phyloP scores from a whole-genome alignment of 495 filamentous ascomycete species.

The Lophium mytilinum region DNA sequence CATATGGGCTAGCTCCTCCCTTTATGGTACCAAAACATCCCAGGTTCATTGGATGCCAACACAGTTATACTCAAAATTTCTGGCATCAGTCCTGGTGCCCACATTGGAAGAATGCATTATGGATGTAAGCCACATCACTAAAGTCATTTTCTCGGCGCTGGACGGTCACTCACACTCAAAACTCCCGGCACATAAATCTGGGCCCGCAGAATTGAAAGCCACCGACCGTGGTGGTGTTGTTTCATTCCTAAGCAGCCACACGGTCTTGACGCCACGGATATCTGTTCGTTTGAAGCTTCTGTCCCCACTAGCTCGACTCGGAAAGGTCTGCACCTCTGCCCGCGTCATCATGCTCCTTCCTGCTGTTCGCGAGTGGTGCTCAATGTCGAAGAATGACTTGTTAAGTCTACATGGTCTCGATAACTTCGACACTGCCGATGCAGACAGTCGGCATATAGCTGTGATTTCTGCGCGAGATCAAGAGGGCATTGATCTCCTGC shows the following conservation, averaged over 20 bases:
- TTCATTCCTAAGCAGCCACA: constrained; percentile 68
- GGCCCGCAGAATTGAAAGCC: constrained; percentile 6
- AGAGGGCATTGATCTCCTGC: constrained; percentile 55
- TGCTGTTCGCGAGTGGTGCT: constrained; percentile 56
- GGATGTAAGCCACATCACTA: constrained; percentile 56
- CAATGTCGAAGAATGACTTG: constrained; percentile 39
- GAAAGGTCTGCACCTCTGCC: constrained; percentile 57
- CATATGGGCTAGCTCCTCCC: constrained; percentile 6
- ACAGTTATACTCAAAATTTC: constrained; percentile 49
- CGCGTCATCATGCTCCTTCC: constrained; percentile 65
- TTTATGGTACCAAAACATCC: constrained; percentile 50
- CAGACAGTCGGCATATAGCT: constrained; percentile 53
- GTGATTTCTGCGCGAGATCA: constrained; percentile 59
- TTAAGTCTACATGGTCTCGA: constrained; percentile 45
- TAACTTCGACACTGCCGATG: constrained; percentile 47
- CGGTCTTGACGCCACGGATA: constrained; percentile 55
- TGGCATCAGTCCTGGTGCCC: constrained; percentile 57
- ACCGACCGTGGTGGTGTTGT: constrained; percentile 40
- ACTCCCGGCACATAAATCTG: not conserved
- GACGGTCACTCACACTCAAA: constrained; percentile 37
- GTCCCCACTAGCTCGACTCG: constrained; percentile 57
- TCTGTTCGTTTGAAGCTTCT: constrained; percentile 62
- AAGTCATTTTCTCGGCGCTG: constrained; percentile 49
- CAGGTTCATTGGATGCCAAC: constrained; percentile 50
- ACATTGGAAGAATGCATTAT: constrained; percentile 75